Percentiles rank a stretch among this genome's conserved stretches.
Evolutionary conservation across 2,329 filamentous ascomycete species (phyloP).

Genomic region (Penicillium brasilianum): DNA sequence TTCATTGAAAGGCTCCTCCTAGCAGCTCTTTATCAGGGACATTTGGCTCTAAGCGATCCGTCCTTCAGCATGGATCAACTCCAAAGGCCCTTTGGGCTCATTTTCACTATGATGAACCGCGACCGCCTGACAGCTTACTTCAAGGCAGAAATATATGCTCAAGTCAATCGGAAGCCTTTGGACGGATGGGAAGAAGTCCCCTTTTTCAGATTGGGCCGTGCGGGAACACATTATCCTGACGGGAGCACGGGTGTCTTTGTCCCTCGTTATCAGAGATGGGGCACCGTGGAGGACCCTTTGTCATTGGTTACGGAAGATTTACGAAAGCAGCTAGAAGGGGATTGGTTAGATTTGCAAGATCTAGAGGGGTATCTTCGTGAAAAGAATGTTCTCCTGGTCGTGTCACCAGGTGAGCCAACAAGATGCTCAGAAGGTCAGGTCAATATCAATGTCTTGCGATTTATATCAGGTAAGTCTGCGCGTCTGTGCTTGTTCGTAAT

Average conservation of each 20-base stretch:
- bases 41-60: slow-evolving; percentile 13
- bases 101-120: slow-evolving; percentile 28
- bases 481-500: background rate
- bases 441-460: background rate
- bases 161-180: slow-evolving; percentile 21
- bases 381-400: slow-evolving; percentile 21
- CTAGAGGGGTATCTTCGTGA: slow-evolving; percentile 30
- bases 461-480: slow-evolving; percentile 1
- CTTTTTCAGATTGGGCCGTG: slow-evolving; percentile 32
- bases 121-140: slow-evolving; percentile 24
- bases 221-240: slow-evolving; percentile 32
- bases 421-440: background rate
- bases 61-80: slow-evolving; percentile 23
- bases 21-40: slow-evolving; percentile 2
- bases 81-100: slow-evolving; percentile 29
- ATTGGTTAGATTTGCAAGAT: slow-evolving; percentile 35
- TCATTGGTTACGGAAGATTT: slow-evolving; percentile 19
- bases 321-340: slow-evolving; percentile 26
- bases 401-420: slow-evolving; percentile 7
- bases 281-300: slow-evolving; percentile 22
- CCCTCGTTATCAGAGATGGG: slow-evolving; percentile 16
- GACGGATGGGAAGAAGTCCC: slow-evolving; percentile 32
- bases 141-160: slow-evolving; percentile 24
- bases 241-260: slow-evolving; percentile 4
- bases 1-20: background rate